A percentile compares a stretch with the other conserved stretches of the same genome.
Conservation (phyloP, 2,329 filamentous ascomycete genomes). For the Fusarium temperatum region DNA sequence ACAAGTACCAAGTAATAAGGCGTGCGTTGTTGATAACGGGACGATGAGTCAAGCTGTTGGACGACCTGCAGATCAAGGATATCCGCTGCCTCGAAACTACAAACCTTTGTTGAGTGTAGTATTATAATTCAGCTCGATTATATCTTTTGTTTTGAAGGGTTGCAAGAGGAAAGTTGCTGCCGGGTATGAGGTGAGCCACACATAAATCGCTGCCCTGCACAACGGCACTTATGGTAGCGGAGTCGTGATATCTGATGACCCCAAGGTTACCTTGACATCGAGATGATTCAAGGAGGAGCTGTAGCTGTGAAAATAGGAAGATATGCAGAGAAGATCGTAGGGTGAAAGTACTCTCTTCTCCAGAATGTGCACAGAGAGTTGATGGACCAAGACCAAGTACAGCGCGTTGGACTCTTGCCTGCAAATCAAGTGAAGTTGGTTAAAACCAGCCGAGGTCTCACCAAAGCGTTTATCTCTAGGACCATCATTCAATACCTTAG, state of each 20-base stretch:
- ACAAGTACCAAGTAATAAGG: slow-evolving; percentile 6
- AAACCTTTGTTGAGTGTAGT: neutral
- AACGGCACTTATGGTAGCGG: neutral
- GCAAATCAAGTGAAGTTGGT: slow-evolving; percentile 4
- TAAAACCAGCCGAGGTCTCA: slow-evolving; percentile 3
- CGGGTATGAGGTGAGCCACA: slow-evolving; percentile 10
- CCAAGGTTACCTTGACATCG: neutral
- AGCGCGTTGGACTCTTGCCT: slow-evolving; percentile 2
- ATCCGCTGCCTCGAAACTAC: neutral
- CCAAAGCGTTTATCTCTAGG: neutral
- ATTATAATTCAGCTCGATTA: neutral
- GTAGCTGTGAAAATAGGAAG: neutral
- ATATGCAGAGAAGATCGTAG: neutral
- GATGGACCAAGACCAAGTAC: neutral
- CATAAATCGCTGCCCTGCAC: neutral
- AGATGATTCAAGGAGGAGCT: neutral
- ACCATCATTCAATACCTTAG: neutral
- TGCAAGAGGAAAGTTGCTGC: neutral
- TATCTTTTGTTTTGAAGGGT: slow-evolving; percentile 1
- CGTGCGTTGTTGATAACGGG: slow-evolving; percentile 4
- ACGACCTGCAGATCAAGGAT: neutral
- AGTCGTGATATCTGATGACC: slow-evolving; percentile 2
- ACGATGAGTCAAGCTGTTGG: neutral
- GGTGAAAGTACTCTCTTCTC: neutral
- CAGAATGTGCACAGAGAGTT: slow-evolving; percentile 1